Conservation (phyloP, 768 basidiomycete genomes). For the Strobilomyces confusus region DNA sequence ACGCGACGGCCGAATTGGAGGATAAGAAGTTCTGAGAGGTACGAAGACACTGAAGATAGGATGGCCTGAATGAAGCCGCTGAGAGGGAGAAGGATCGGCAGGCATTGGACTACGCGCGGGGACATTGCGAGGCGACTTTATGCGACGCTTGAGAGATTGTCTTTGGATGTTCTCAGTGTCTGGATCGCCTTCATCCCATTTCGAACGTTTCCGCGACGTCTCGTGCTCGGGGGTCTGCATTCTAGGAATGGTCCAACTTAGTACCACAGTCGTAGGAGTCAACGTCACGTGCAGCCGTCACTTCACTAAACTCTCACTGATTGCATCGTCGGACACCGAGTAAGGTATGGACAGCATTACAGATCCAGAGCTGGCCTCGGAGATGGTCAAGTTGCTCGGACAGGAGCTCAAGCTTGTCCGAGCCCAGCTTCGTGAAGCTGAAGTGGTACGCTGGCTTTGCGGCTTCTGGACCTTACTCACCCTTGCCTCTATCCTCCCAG, state of each 20-base stretch:
- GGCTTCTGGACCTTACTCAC: neutral
- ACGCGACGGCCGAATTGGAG: constrained; percentile 78
- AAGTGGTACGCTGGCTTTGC: constrained; percentile 11
- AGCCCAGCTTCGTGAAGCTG: constrained; percentile 20
- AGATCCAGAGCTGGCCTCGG: constrained; percentile 26
- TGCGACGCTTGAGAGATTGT: constrained; percentile 50
- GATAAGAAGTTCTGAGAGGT: constrained; percentile 73
- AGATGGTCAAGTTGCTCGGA: constrained; percentile 23
- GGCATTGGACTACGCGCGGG: constrained; percentile 9
- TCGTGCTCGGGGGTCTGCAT: constrained; percentile 20
- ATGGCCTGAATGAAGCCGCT: constrained; percentile 12
- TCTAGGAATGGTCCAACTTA: too few relatives aligned
- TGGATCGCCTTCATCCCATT: constrained; percentile 59
- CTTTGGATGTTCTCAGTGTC: constrained; percentile 35
- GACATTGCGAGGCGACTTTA: constrained; percentile 37
- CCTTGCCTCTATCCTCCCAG: constrained; percentile 2
- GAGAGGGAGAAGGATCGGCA: constrained; percentile 16
- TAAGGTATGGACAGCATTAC: constrained; percentile 17
- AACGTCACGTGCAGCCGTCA: constrained; percentile 11
- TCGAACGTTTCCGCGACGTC: constrained; percentile 67
- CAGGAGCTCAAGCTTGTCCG: constrained; percentile 24
- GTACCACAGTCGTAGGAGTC: too few relatives aligned
- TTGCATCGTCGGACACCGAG: neutral
- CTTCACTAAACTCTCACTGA: neutral
- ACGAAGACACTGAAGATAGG: constrained; percentile 60